Base-by-base conservation (phyloP, 106 monocot genomes). In the Platanthera guangdongensis region DNA sequence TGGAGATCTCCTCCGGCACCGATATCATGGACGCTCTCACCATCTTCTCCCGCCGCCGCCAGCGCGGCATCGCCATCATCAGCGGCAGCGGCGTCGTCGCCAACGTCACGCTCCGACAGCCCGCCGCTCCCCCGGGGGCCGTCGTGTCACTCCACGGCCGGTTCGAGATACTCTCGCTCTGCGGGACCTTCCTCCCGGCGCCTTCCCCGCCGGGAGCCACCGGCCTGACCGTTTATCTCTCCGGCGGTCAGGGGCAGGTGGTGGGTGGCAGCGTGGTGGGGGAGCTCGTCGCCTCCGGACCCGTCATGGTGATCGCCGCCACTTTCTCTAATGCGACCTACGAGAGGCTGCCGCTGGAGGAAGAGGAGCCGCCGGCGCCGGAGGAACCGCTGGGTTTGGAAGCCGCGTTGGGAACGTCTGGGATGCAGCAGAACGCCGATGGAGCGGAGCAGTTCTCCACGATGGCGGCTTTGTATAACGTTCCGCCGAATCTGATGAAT, bases 241-340 rank as follows among this genome's bases (percentile, higher is more conserved):
- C 83, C 74, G 78, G 83, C 6, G 78, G 78, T 16, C 74, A 83
- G 47, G 83, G 83, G 48, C 78, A 78, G 50, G 74, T 83, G 32
- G 74, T 78, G 11, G 83, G 83, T 1, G 83, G 83, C 9, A 59
- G 28, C 10, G 83, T 83, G 6, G 74, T 78, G 53, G 83, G 83
- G 9, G 74, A 78, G 47, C 68, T 83, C 21, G 54, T 83, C 15
- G 83, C 83, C 8, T 74, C 78, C 5, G 78, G 83, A 9, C 83
- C 83, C 1, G 83, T 83, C 8, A 75, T 83, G 78, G 55, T 83
- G 16, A 74, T 83, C 15, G 83, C 78, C 2, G 83, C 78, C 28
- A 83, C 83, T 4, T 83, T 83, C 78, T 30, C 74, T 4, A 83
- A 83, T 13, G 78, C 83, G 18, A 87, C 83, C 6, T 87, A 81